Conservation (phyloP, 2,329 filamentous ascomycete species). For the Microcyclosporella mali region DNA sequence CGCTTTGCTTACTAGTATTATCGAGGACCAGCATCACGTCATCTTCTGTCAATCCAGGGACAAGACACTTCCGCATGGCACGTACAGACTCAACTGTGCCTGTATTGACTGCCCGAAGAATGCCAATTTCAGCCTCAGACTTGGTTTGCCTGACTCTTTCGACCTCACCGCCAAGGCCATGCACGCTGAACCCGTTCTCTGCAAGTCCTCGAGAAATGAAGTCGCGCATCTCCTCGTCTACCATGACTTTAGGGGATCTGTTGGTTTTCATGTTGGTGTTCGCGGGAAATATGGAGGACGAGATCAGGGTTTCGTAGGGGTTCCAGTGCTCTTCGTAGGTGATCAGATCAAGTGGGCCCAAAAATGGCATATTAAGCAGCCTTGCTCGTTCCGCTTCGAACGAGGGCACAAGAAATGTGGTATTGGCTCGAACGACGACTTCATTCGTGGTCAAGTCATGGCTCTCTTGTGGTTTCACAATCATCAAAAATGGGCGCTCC, state of each 20-base stretch:
- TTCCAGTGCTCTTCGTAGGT: slow-evolving; percentile 61
- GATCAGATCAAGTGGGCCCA: slow-evolving; percentile 48
- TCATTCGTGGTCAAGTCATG: slow-evolving; percentile 21
- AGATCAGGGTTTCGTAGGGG: slow-evolving; percentile 51
- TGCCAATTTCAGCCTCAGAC: slow-evolving; percentile 49
- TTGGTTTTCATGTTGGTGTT: not conserved
- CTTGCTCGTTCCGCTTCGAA: slow-evolving; percentile 57
- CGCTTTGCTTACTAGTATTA: too few species aligned
- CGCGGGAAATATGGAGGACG: slow-evolving; percentile 10
- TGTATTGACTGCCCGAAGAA: slow-evolving; percentile 57
- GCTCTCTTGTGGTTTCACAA: slow-evolving; percentile 45
- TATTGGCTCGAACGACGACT: slow-evolving; percentile 47
- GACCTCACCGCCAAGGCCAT: slow-evolving; percentile 49
- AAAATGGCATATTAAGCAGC: slow-evolving; percentile 53
- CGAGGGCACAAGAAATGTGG: slow-evolving; percentile 53
- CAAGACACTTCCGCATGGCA: slow-evolving; percentile 52
- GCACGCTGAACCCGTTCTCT: slow-evolving; percentile 49
- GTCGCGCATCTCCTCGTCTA: slow-evolving; percentile 60
- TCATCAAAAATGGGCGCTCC: slow-evolving; percentile 58
- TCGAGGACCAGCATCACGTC: slow-evolving; percentile 53
- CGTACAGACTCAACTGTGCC: slow-evolving; percentile 57
- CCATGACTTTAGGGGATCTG: slow-evolving; percentile 46
- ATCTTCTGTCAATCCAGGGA: slow-evolving; percentile 52
- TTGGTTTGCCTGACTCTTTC: slow-evolving; percentile 57
- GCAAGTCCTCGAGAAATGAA: slow-evolving; percentile 55